Conservation (phyloP, 108 stramenopile genomes). For the Cyclotella distinguenda region DNA sequence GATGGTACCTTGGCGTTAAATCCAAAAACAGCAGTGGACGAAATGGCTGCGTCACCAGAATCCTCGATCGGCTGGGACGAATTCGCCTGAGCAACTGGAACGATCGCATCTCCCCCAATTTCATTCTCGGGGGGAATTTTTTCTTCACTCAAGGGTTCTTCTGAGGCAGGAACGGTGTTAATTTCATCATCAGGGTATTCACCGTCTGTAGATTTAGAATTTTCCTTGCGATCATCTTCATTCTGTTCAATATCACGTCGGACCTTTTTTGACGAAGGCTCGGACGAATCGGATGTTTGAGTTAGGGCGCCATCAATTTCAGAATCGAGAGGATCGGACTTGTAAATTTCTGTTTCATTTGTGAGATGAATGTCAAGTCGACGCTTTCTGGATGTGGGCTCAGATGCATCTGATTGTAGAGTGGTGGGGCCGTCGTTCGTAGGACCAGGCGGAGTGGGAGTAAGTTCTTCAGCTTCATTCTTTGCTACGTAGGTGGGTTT, state of each 20-base stretch:
- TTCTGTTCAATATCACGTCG: too few species aligned
- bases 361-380: conserved; percentile 37
- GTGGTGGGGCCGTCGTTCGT: background rate
- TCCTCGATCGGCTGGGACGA: background rate
- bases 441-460: background rate
- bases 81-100: too few species aligned
- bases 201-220: conserved; percentile 1
- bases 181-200: conserved; percentile 16
- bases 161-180: conserved; percentile 34
- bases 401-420: background rate
- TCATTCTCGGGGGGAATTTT: too few species aligned
- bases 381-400: conserved; percentile 31
- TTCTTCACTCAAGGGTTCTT: too few species aligned
- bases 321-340: conserved; percentile 25
- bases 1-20: conserved; percentile 16
- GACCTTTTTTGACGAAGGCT: too few species aligned
- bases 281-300: too few species aligned
- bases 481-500: too few species aligned
- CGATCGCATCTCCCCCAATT: too few species aligned
- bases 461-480: too few species aligned
- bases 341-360: too few species aligned
- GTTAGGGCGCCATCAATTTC: too few species aligned
- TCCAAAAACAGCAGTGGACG: conserved; percentile 14
- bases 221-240: too few species aligned
- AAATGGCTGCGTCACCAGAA: background rate